Evolutionary conservation across 805 yeast species (phyloP).

Genomic region (Candida parachauliodes): DNA sequence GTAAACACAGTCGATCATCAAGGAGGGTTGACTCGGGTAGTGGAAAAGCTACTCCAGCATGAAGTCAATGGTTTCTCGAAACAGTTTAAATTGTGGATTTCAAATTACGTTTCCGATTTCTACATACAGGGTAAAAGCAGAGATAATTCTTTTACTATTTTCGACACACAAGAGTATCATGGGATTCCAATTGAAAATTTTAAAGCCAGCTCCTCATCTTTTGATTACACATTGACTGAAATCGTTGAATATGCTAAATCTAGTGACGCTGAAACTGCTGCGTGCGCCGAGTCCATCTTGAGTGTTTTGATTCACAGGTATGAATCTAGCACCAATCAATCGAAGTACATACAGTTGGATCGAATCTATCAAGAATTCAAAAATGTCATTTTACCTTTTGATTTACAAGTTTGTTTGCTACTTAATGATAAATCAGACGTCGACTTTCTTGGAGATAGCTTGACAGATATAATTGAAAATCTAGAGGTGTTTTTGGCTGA

Average conservation of each 20-base stretch:
- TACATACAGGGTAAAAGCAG: constrained; percentile 18
- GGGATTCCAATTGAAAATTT: constrained; percentile 11
- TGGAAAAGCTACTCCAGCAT: constrained; percentile 7
- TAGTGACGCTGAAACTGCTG: constrained; percentile 16
- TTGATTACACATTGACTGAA: constrained; percentile 21
- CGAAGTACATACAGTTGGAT: constrained; percentile 20
- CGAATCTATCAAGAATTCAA: constrained; percentile 13
- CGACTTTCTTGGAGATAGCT: constrained; percentile 12
- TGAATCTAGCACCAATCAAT: constrained; percentile 14
- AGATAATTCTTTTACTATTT: constrained; percentile 7
- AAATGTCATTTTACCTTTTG: constrained; percentile 27
- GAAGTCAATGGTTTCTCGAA: constrained; percentile 8
- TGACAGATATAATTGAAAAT: constrained; percentile 12
- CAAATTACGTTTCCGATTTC: constrained; percentile 18
- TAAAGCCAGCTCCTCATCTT: constrained; percentile 11
- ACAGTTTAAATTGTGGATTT: constrained; percentile 20
- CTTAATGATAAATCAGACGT: constrained; percentile 20
- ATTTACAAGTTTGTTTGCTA: constrained; percentile 30
- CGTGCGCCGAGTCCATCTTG: constrained; percentile 35
- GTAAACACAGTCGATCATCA: constrained; percentile 6
- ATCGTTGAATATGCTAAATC: constrained; percentile 17
- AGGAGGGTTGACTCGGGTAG: constrained; percentile 5
- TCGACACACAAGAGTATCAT: constrained; percentile 8
- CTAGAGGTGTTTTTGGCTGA: constrained; percentile 10
- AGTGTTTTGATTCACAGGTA: constrained; percentile 36